Evolutionary conservation across 2,329 filamentous ascomycete genomes (phyloP), one percentile per base, ranked within the genome.

Genomic region (Pseudogymnoascus sp.): DNA sequence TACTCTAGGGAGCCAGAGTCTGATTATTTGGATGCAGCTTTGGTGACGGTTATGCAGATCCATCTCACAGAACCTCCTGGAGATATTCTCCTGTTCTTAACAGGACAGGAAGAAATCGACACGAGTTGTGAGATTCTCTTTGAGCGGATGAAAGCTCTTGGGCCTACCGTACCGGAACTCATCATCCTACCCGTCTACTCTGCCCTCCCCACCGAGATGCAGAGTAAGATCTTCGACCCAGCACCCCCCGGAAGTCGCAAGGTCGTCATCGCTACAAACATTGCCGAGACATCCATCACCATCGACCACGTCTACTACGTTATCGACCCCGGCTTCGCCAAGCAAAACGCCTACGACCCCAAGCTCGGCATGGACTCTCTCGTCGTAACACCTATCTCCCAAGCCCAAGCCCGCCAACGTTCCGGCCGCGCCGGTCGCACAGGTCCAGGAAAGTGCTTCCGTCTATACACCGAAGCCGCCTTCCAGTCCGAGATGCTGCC

Each of bases 221-320:
- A 97, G 72, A 94, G 89, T 69, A 85, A 85, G 63, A 97, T 99
- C 66, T 99, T 99, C 72, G 94, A 99, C 31, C 92, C 93, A 1
- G 90, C 94, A 0, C 91, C 93, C 0, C 82, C 87, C 0, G 93
- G 93, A 14, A 86, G 84, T 62, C 84, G 94, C 63, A 99, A 99
- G 75, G 92, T 97, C 1, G 91, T 99, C 64, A 96, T 99, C 72
- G 94, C 94, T 1, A 99, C 94, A 37, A 99, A 99, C 70, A 99
- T 99, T 71, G 94, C 94, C 0, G 94, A 99, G 73, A 99, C 94
- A 0, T 96, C 91, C 62, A 94, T 99, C 72, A 99, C 94, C 0
- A 97, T 99, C 67, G 94, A 99, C 73, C 90, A 93, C 59, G 96
- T 99, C 68, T 97, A 93, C 77, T 97, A 96, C 72, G 95, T 99